Evolutionary conservation across 176 grass and related monocot species (phyloP), one percentile per base, ranked within the genome.

Genomic region (Zea luxurians): DNA sequence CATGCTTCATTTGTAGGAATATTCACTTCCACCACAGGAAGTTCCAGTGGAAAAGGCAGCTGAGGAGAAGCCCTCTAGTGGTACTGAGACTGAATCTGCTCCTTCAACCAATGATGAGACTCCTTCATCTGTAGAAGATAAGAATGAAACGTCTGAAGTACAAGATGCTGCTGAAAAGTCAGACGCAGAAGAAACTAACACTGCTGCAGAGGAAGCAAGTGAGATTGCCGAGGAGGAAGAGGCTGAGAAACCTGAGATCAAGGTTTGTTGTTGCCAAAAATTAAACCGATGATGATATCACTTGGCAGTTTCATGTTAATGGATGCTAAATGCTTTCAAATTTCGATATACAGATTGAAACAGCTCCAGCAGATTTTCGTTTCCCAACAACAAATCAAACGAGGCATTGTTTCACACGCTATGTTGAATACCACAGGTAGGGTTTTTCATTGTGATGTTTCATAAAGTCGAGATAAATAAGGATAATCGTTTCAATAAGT

Each of bases 351-450:
- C 67, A 96, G 92, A 78, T 96, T 85, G 92, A 96, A 79, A 96
- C 92, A 40, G 92, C 92, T 54, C 92, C 92, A 15, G 92, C 92
- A 73, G 92, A 96, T 86, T 96, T 91, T n/a, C 92, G 92, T 78
- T 96, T 96, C 78, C 92, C 92, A 48, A 96, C 92, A 73, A 91
- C 92, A 66, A 96, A 96, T 78, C 92, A 96, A 84, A 91, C 92
- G 21, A 91, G 92, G 64, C 92, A 92, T 64, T 96, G 93, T 78
- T 96, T 96, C 74, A 92, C 90, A 61, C 89, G 93, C 44, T 96
- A 96, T 78, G 79, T 96, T 86, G 90, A 96, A 55, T 96, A 96
- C 79, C 90, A 92, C 66, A 96, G 87, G 90, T 92, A 85, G 60
- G 62, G 47, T 68, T 35, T 68, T 36, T 8, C 6, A 66, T 45